Base-by-base conservation (phyloP, 2,329 filamentous ascomycete genomes). In the Aspergillus chevalieri region DNA sequence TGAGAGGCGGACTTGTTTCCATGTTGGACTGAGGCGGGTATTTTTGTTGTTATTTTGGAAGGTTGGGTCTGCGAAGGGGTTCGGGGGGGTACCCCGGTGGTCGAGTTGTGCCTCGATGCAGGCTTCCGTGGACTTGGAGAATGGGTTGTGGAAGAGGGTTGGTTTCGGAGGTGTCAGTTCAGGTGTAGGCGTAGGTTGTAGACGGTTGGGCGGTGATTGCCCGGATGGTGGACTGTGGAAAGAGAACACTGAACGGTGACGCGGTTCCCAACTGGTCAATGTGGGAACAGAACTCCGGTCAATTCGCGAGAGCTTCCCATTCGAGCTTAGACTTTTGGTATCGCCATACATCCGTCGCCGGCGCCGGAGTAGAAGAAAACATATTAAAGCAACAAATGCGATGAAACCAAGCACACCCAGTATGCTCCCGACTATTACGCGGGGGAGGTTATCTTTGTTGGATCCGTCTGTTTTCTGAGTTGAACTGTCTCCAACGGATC, bases 371-470 rank as follows among this genome's bases (percentile, higher is more conserved):
- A 59, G 44, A 15, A 65, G 38, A 17, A 58, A 52, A 28, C 57
- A 58, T 46, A 58, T 54, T 6, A 67, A 44, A 8, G 64, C 36
- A 4, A 54, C 47, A 15, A 67, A 51, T 3, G 58, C 48, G 17
- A 62, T 47, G 26, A 65, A 55, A 4, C 52, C 58, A 9, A 61
- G 38, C 15, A 52, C 62, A 8, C 65, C 65, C 14, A 69, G 34
- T 6, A 60, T 48, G 36, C 62, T 59, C 1, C 65, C 67, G 30
- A 67, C 55, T 26, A 68, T 57, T 6, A 52, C 49, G n/a, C 56
- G 55, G 15, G 60, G 50, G 3, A 55, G 43, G 7, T 38, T 33
- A 30, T 39, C 26, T 14, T 44, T 34, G 15, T 45, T 52, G 14
- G n/a, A 39, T 4, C 49, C 43, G 2, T 10, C 14, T 10, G 49